phyloP scores from a whole-genome alignment of 352 stramenopile species.

The Phytophthora citricola region DNA sequence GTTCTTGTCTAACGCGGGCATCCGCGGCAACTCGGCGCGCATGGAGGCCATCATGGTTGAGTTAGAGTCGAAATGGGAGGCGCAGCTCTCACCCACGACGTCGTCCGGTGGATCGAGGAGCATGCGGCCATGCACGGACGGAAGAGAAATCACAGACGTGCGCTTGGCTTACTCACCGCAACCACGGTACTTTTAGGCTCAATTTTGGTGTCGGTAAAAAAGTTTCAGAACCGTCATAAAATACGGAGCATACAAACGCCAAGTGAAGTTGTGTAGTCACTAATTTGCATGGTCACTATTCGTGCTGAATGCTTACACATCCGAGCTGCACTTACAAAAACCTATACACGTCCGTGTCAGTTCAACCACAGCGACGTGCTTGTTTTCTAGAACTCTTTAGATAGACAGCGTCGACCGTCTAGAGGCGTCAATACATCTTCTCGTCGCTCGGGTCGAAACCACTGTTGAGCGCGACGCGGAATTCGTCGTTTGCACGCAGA shows the following conservation, averaged over 20 bases:
- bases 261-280: slow-evolving; percentile 7
- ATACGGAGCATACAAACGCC: slow-evolving; percentile 10
- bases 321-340: slow-evolving; percentile 1
- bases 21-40: slow-evolving; percentile 6
- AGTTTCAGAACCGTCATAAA: slow-evolving; percentile 12
- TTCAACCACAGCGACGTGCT: slow-evolving; percentile 24
- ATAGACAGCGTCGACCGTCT: not conserved
- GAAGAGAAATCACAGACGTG: slow-evolving; percentile 18
- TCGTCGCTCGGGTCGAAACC: slow-evolving; percentile 90
- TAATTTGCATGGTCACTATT: not conserved
- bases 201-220: slow-evolving; percentile 20
- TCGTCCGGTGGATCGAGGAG: slow-evolving; percentile 46
- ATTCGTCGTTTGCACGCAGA: slow-evolving; percentile 86
- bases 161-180: slow-evolving; percentile 13
- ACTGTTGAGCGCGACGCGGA: slow-evolving; percentile 86
- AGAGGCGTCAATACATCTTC: slow-evolving; percentile 79
- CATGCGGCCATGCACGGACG: slow-evolving; percentile 30
- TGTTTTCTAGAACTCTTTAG: slow-evolving; percentile 16
- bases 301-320: slow-evolving; percentile 29
- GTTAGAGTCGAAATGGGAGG: slow-evolving; percentile 34
- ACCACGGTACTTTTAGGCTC: slow-evolving; percentile 10
- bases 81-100: slow-evolving; percentile 41
- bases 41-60: slow-evolving; percentile 24
- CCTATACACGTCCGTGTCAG: slow-evolving; percentile 3
- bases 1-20: slow-evolving; percentile 3